Conservation (phyloP, 257 asterid species). For the Euphrasia confusa region DNA sequence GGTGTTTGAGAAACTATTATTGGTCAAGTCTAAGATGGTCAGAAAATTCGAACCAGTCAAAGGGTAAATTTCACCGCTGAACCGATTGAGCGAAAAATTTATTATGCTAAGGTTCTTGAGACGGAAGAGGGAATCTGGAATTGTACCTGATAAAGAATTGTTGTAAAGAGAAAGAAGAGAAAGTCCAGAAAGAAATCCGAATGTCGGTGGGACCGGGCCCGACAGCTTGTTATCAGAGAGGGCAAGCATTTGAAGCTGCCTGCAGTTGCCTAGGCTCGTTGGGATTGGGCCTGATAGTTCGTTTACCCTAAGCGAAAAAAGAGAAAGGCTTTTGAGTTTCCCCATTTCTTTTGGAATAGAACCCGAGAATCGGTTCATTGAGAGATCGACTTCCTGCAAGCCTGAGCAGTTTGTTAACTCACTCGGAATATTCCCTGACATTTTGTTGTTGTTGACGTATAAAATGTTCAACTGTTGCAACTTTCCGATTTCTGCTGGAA, state of each 20-base stretch:
- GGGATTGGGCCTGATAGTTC: conserved; percentile 69
- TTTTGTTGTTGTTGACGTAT: conserved; percentile 71
- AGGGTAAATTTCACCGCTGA: conserved; percentile 57
- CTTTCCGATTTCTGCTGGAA: conserved; percentile 70
- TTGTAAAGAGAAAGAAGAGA: conserved; percentile 71
- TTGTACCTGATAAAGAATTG: conserved; percentile 72
- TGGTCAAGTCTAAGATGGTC: conserved; percentile 61
- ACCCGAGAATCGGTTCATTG: conserved; percentile 67
- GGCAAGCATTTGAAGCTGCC: conserved; percentile 57
- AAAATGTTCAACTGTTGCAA: conserved; percentile 46
- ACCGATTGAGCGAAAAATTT: conserved; percentile 65
- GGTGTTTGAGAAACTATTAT: conserved; percentile 63
- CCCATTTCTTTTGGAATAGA: conserved; percentile 70
- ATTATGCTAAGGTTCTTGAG: conserved; percentile 65
- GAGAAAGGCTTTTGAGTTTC: conserved; percentile 56
- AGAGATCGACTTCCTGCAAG: conserved; percentile 63
- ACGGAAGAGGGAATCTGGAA: conserved; percentile 63
- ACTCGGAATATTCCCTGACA: conserved; percentile 64
- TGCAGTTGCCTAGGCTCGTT: conserved; percentile 73
- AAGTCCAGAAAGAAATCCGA: conserved; percentile 55
- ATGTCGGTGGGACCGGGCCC: conserved; percentile 65
- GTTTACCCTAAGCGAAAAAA: conserved; percentile 70
- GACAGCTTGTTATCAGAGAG: conserved; percentile 81
- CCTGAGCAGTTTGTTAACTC: conserved; percentile 70
- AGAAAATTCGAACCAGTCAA: conserved; percentile 51